phyloP scores from a whole-genome alignment of 2,329 filamentous ascomycete genomes.

The Hypoxylon sp. region DNA sequence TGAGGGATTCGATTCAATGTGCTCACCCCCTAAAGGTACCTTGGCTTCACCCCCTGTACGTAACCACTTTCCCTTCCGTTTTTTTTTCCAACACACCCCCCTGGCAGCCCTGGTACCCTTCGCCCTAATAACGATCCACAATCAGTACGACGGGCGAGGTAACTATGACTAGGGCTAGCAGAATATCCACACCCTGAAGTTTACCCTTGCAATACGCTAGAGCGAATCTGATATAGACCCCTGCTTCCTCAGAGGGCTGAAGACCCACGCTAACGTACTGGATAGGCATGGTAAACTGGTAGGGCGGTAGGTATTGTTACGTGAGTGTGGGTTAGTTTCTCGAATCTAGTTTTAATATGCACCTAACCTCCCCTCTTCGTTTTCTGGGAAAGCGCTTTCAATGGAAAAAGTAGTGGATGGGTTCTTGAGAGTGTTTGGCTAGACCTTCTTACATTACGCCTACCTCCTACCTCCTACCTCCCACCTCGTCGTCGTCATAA shows the following conservation, averaged over 20 bases:
- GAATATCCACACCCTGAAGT: constrained; percentile 10
- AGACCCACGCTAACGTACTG: constrained; percentile 13
- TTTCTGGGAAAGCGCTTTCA: constrained; percentile 29
- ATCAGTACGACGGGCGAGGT: constrained; percentile 20
- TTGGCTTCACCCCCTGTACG: constrained; percentile 18
- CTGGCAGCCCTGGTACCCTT: constrained; percentile 7
- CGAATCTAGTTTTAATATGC: constrained; percentile 38
- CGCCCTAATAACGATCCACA: constrained; percentile 23
- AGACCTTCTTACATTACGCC: constrained; percentile 3
- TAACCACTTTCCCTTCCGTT: constrained; percentile 7
- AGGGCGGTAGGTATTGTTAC: constrained; percentile 30
- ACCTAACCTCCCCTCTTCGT: constrained; percentile 35
- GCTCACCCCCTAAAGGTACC: constrained; percentile 1
- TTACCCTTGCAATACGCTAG: constrained; percentile 25
- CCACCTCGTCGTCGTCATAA: constrained; percentile 25
- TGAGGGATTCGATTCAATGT: background rate
- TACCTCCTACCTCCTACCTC: constrained; percentile 1
- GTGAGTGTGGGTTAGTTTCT: constrained; percentile 30
- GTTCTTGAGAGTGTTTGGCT: constrained; percentile 31
- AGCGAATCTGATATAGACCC: constrained; percentile 15
- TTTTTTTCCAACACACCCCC: constrained; percentile 11
- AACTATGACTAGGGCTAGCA: constrained; percentile 17
- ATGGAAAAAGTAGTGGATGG: constrained; percentile 28
- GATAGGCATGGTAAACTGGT: constrained; percentile 19
- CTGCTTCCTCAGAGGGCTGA: constrained; percentile 31